Evolutionary conservation across 805 yeast species (phyloP).

Genomic region (Diddensiella transvaalensis): DNA sequence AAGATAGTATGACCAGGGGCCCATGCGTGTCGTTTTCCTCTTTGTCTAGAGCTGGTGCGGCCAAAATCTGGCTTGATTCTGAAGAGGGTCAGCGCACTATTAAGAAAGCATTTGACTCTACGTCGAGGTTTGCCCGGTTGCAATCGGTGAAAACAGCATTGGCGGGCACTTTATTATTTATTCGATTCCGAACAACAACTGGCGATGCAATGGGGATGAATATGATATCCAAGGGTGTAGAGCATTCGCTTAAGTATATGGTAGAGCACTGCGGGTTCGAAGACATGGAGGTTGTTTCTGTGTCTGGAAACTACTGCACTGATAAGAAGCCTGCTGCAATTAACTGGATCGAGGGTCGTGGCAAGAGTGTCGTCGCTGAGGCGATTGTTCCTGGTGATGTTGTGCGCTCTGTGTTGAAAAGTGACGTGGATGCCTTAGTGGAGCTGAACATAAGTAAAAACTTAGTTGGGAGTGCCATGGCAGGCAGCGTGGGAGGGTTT

Average conservation of each 20-base stretch:
- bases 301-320: slow-evolving; percentile 96
- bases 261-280: slow-evolving; percentile 84
- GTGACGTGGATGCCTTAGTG: slow-evolving; percentile 88
- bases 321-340: slow-evolving; percentile 98
- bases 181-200: slow-evolving; percentile 96
- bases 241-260: slow-evolving; percentile 78
- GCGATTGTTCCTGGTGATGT: slow-evolving; percentile 81
- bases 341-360: slow-evolving; percentile 99
- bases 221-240: slow-evolving; percentile 99
- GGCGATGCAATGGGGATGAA: slow-evolving; percentile 99
- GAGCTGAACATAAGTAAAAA: slow-evolving; percentile 87
- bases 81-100: slow-evolving; percentile 83
- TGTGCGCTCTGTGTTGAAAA: slow-evolving; percentile 79
- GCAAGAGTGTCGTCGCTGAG: slow-evolving; percentile 96
- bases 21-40: slow-evolving; percentile 92
- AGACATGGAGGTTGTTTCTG: slow-evolving; percentile 89
- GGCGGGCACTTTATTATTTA: slow-evolving; percentile 85
- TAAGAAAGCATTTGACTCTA: slow-evolving; percentile 87
- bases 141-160: slow-evolving; percentile 88
- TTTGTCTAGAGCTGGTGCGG: slow-evolving; percentile 84
- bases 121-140: slow-evolving; percentile 94
- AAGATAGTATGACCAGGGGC: slow-evolving; percentile 99
- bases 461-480: slow-evolving; percentile 95
- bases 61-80: slow-evolving; percentile 92
- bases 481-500: slow-evolving; percentile 96